phyloP scores from a whole-genome alignment of 1,284 basidiomycete genomes.

The Ustilago shanxiensis region DNA sequence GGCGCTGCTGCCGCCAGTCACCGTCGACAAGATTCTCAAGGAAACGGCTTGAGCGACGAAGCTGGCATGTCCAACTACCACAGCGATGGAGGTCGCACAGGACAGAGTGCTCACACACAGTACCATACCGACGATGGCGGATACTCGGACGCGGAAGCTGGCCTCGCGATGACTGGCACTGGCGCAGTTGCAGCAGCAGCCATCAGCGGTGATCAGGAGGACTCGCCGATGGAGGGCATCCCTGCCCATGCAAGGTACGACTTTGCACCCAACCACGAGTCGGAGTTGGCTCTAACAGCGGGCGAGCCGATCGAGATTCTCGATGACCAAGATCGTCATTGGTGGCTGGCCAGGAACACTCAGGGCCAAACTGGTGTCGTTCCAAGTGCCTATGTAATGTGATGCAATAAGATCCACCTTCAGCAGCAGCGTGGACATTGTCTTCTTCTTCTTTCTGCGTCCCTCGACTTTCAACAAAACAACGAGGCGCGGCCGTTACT shows the following conservation, averaged over 20 bases:
- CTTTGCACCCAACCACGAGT: conserved; percentile 63
- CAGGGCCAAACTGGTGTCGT: conserved; percentile 60
- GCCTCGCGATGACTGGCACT: conserved; percentile 15
- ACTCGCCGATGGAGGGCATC: conserved; percentile 56
- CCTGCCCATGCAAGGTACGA: conserved; percentile 63
- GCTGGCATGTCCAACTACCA: conserved; percentile 70
- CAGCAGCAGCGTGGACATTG: background rate
- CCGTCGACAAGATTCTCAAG: conserved; percentile 72
- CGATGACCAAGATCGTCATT: conserved; percentile 62
- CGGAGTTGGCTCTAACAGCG: conserved; percentile 56
- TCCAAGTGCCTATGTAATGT: conserved; percentile 63
- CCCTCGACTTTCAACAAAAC: too few relatives aligned
- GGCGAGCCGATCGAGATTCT: conserved; percentile 63
- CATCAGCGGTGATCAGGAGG: conserved; percentile 34
- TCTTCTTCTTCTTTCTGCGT: too few relatives aligned
- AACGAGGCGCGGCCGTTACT: too few relatives aligned
- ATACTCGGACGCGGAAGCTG: conserved; percentile 38
- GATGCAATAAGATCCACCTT: conserved; percentile 45
- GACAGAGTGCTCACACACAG: conserved; percentile 38
- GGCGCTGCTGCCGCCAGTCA: conserved; percentile 43
- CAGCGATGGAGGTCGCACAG: conserved; percentile 50
- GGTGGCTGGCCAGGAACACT: conserved; percentile 62
- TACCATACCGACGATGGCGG: conserved; percentile 69
- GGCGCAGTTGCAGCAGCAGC: conserved; percentile 75
- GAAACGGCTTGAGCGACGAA: conserved; percentile 52